Conservation (phyloP, 192 early-diverging fungal species). For the Lobulomyces angularis region DNA sequence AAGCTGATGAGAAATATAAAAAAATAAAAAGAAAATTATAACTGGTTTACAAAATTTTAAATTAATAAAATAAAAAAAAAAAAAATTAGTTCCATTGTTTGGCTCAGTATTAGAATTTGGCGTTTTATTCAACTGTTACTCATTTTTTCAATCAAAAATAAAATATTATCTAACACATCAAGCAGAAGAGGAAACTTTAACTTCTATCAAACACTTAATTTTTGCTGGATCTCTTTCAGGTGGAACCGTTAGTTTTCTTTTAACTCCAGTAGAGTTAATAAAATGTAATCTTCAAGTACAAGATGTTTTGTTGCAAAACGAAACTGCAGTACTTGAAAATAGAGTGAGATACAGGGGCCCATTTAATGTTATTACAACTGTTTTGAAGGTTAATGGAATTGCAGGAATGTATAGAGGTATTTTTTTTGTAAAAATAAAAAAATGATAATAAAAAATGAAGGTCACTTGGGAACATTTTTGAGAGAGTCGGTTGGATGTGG, state of each 20-base stretch:
- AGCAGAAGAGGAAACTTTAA: too few relatives aligned
- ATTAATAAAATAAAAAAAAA: too few relatives aligned
- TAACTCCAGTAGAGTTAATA: conserved; percentile 90
- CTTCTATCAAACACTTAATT: conserved; percentile 47
- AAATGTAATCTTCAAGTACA: conserved; percentile 96
- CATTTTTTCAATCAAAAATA: too few relatives aligned
- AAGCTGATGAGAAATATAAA: too few relatives aligned
- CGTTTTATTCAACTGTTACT: too few relatives aligned
- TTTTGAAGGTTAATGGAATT: conserved; percentile 42
- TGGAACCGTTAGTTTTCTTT: conserved; percentile 68
- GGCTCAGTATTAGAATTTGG: too few relatives aligned
- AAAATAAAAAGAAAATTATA: too few relatives aligned
- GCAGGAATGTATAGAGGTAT: conserved; percentile 64
- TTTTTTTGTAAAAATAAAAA: conserved; percentile 42
- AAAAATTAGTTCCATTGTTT: too few relatives aligned
- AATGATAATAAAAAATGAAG: conserved; percentile 58
- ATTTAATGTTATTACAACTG: conserved; percentile 33
- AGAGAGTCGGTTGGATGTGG: conserved; percentile 85
- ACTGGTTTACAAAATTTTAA: too few relatives aligned
- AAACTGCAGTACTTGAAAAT: conserved; percentile 4
- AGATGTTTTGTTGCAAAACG: conserved; percentile 30
- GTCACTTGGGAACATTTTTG: conserved; percentile 70
- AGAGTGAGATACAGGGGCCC: conserved; percentile 31
- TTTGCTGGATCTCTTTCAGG: conserved; percentile 77
- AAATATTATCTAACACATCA: too few relatives aligned